phyloP scores from a whole-genome alignment of 768 basidiomycete species.

The Lentinus brumalis region DNA sequence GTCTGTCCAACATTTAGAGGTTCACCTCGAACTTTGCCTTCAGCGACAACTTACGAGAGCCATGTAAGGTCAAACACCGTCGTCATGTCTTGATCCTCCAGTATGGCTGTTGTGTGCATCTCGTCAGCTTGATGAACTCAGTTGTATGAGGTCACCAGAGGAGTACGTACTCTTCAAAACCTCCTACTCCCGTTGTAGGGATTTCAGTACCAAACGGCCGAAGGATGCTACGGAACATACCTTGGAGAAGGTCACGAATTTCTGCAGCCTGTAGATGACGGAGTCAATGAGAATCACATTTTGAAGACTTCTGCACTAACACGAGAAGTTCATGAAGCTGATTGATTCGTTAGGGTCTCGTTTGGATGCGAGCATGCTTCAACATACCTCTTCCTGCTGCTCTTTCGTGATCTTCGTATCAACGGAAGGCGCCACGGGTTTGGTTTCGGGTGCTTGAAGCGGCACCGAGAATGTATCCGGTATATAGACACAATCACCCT shows the following conservation, averaged over 20 bases:
- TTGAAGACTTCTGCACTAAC: slow-evolving; percentile 30
- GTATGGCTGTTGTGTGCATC: slow-evolving; percentile 41
- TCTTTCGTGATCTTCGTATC: slow-evolving; percentile 39
- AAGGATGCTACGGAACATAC: slow-evolving; percentile 5
- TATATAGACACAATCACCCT: slow-evolving; percentile 36
- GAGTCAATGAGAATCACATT: too few relatives aligned
- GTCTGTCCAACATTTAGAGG: slow-evolving; percentile 22
- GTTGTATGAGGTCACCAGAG: neutral
- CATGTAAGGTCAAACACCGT: slow-evolving; percentile 28
- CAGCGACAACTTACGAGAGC: slow-evolving; percentile 30
- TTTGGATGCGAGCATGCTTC: neutral
- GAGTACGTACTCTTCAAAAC: slow-evolving; percentile 37
- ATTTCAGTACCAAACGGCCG: too few relatives aligned
- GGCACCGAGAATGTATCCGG: slow-evolving; percentile 53
- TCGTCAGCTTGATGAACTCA: neutral
- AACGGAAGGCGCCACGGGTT: slow-evolving; percentile 26
- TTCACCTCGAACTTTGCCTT: neutral
- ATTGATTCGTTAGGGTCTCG: neutral
- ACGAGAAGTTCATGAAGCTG: slow-evolving; percentile 63
- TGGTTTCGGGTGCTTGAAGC: slow-evolving; percentile 5
- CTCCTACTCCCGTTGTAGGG: slow-evolving; percentile 16
- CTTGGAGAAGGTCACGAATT: slow-evolving; percentile 34
- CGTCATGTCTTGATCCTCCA: slow-evolving; percentile 48
- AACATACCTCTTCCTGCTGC: slow-evolving; percentile 47
- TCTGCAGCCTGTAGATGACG: slow-evolving; percentile 25